These are phyloP conservation scores for Ceratocystis albifundus DNA, from an alignment of 2,329 filamentous ascomycete genomes.

Conservation along the genomic window DNA sequence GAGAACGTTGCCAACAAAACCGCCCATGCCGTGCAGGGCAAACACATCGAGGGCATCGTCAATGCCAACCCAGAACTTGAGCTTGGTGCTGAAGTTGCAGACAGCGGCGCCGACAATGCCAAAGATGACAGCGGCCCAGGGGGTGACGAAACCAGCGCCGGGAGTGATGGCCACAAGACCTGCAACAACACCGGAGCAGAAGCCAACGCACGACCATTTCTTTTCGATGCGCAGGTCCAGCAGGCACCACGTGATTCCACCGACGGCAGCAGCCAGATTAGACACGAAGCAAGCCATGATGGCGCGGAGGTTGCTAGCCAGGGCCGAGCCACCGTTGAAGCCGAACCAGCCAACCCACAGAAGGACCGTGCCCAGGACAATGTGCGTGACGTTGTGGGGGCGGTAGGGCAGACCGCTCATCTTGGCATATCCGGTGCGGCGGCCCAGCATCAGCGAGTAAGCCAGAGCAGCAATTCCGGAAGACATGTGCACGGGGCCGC, in stretches of 20 bases:
- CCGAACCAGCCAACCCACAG: constrained; percentile 96
- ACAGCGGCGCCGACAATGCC: constrained; percentile 50
- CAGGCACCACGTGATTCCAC: constrained; percentile 71
- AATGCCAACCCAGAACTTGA: constrained; percentile 60
- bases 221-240: constrained; percentile 83
- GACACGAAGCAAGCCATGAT: constrained; percentile 85
- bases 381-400: constrained; percentile 62
- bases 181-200: constrained; percentile 81
- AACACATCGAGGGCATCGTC: constrained; percentile 87
- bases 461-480: constrained; percentile 61
- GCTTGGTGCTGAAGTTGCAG: constrained; percentile 80
- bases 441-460: constrained; percentile 62
- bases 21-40: constrained; percentile 76
- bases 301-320: constrained; percentile 72
- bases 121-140: constrained; percentile 48
- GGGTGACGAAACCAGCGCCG: constrained; percentile 67
- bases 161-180: constrained; percentile 81
- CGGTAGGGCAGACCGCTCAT: constrained; percentile 53
- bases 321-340: constrained; percentile 80
- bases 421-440: constrained; percentile 51
- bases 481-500: constrained; percentile 63
- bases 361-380: constrained; percentile 61
- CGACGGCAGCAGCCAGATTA: constrained; percentile 72
- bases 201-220: constrained; percentile 89
- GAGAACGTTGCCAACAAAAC: constrained; percentile 67